A percentile compares a stretch with the other conserved stretches of the same genome.
These are phyloP conservation scores for Termitomyces sp. DNA, from an alignment of 768 basidiomycete genomes.

Conservation along the genomic window DNA sequence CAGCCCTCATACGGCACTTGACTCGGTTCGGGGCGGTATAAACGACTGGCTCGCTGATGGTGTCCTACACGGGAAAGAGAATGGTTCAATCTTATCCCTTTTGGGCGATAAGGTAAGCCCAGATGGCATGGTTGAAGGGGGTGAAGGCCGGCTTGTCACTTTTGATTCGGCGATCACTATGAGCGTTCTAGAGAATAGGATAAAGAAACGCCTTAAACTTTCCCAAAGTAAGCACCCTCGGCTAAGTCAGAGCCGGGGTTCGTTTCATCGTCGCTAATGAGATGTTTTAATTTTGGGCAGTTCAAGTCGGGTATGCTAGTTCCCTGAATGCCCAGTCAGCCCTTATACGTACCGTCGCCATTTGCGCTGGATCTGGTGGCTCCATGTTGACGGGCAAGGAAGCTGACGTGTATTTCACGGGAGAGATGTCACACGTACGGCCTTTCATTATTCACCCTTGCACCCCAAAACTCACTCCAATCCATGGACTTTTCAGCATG, in stretches of 20 bases:
- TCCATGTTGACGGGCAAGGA: conserved; percentile 63
- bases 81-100: conserved; percentile 31
- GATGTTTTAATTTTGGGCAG: conserved; percentile 28
- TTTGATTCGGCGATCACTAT: conserved; percentile 53
- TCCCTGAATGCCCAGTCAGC: conserved; percentile 21
- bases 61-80: conserved; percentile 31
- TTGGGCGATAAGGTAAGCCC: conserved; percentile 34
- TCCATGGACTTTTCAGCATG: conserved; percentile 51
- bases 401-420: conserved; percentile 89
- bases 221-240: conserved; percentile 43
- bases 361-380: conserved; percentile 89
- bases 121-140: conserved; percentile 38
- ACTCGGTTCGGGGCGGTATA: conserved; percentile 77
- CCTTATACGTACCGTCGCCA: conserved; percentile 59
- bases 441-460: neutral
- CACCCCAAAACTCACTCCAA: conserved; percentile 10
- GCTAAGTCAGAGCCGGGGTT: neutral
- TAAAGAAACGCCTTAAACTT: conserved; percentile 64
- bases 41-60: conserved; percentile 84
- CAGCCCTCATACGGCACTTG: conserved; percentile 84
- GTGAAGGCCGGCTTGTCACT: conserved; percentile 63
- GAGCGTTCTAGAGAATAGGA: conserved; percentile 52
- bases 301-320: conserved; percentile 58
- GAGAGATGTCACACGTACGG: conserved; percentile 86
- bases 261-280: conserved; percentile 14